Percentiles rank a stretch among this genome's conserved stretches.
phyloP scores from a whole-genome alignment of 2,329 filamentous ascomycete species.

The Bertia moriformis region DNA sequence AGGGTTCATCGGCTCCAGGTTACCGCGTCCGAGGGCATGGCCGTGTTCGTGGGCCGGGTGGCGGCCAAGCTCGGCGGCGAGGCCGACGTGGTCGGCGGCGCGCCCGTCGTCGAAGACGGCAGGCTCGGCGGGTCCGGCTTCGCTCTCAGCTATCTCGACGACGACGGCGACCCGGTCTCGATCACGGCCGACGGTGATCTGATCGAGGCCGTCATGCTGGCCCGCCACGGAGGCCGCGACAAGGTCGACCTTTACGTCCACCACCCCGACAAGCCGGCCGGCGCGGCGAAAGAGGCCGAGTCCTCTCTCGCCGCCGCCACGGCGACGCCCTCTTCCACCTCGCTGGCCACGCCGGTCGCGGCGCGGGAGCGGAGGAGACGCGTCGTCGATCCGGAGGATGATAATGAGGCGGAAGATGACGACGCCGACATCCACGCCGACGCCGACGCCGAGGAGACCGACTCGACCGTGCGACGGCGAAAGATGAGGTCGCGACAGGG shows the following conservation, averaged over 20 bases:
- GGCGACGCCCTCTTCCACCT: constrained; percentile 33
- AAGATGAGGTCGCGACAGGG: constrained; percentile 15
- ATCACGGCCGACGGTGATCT: constrained; percentile 93
- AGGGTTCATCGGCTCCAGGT: constrained; percentile 88
- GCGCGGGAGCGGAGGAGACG: constrained; percentile 34
- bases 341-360: constrained; percentile 24
- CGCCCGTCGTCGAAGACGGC: constrained; percentile 64
- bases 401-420: constrained; percentile 33
- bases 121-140: constrained; percentile 66
- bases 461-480: constrained; percentile 19
- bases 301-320: constrained; percentile 42
- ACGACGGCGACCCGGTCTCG: constrained; percentile 90
- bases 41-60: constrained; percentile 63
- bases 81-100: constrained; percentile 69
- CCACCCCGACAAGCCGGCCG: constrained; percentile 75
- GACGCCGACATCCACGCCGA: too few species aligned
- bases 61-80: constrained; percentile 74
- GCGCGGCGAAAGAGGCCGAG: constrained; percentile 47
- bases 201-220: constrained; percentile 73
- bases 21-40: constrained; percentile 64
- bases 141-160: constrained; percentile 87
- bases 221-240: constrained; percentile 62
- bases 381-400: constrained; percentile 5
- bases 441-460: constrained; percentile 30
- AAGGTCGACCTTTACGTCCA: constrained; percentile 98